Percentiles rank a stretch among this genome's conserved stretches.
phyloP scores from a whole-genome alignment of 2,329 filamentous ascomycete species.

The Gliomastix tumulicola region DNA sequence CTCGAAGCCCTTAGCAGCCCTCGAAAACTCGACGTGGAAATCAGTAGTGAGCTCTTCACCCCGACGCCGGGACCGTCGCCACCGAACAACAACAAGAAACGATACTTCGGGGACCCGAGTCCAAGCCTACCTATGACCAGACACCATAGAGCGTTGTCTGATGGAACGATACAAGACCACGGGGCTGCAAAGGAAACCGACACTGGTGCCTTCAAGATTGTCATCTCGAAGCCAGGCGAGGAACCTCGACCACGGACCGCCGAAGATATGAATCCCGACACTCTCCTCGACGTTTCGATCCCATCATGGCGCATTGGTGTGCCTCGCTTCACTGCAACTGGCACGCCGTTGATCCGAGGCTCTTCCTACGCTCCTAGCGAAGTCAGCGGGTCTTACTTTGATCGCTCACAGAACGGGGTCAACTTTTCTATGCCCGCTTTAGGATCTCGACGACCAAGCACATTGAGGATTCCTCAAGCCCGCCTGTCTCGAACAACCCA shows the following conservation, averaged over 20 bases:
- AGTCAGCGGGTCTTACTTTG: constrained; percentile 1
- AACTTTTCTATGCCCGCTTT: constrained; percentile 15
- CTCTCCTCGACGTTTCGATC: constrained; percentile 63
- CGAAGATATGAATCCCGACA: constrained; percentile 41
- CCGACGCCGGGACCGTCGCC: constrained; percentile 30
- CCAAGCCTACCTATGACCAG: constrained; percentile 14
- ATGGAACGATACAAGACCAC: constrained; percentile 68
- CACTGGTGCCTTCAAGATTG: constrained; percentile 66
- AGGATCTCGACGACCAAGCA: constrained; percentile 25
- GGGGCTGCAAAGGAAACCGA: constrained; percentile 45
- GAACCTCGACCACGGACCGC: constrained; percentile 55
- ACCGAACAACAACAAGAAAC: constrained; percentile 4
- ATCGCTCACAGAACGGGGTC: constrained; percentile 6
- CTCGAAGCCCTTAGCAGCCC: constrained; percentile 46
- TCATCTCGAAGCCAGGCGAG: constrained; percentile 66
- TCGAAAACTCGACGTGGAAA: too few species aligned
- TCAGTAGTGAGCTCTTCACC: constrained; percentile 38
- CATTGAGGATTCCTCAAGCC: constrained; percentile 26
- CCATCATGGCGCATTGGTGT: constrained; percentile 80
- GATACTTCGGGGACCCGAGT: constrained; percentile 10
- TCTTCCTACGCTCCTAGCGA: constrained; percentile 77
- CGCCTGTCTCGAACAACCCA: constrained; percentile 16
- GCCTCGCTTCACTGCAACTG: constrained; percentile 69
- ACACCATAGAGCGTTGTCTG: constrained; percentile 63
- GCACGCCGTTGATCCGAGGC: constrained; percentile 70